Percentiles rank a stretch among this genome's conserved stretches.
Conservation (phyloP, 2,329 filamentous ascomycete genomes). For the Sphaceloma murrayae region DNA sequence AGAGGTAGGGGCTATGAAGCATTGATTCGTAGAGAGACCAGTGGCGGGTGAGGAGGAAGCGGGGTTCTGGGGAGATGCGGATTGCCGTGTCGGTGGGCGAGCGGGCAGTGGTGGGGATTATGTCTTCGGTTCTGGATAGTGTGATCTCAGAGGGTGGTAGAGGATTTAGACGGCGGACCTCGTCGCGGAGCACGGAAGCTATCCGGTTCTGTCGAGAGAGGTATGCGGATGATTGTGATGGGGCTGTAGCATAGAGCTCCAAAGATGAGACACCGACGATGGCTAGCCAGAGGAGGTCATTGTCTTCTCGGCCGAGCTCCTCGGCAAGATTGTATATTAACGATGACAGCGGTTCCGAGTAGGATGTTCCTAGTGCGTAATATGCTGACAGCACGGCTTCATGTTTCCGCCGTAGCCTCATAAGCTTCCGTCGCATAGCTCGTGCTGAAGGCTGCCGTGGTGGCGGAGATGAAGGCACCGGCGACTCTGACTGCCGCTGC, state of each 20-base stretch:
- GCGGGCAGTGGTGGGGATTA: slow-evolving; percentile 79
- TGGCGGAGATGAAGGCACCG: slow-evolving; percentile 44
- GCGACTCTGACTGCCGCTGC: slow-evolving; percentile 32
- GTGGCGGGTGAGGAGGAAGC: slow-evolving; percentile 83
- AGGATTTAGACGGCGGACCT: slow-evolving; percentile 87
- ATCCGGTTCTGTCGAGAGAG: slow-evolving; percentile 63
- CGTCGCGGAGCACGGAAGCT: slow-evolving; percentile 77
- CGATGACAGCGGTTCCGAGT: slow-evolving; percentile 88
- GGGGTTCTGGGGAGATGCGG: slow-evolving; percentile 82
- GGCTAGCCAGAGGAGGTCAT: slow-evolving; percentile 87
- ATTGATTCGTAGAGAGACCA: slow-evolving; percentile 99
- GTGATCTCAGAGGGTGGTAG: slow-evolving; percentile 47
- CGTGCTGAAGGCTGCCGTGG: slow-evolving; percentile 58
- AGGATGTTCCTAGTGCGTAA: slow-evolving; percentile 78
- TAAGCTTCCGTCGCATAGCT: slow-evolving; percentile 60
- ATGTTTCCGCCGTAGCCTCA: slow-evolving; percentile 67
- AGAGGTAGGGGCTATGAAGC: slow-evolving; percentile 92
- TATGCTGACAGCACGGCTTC: slow-evolving; percentile 69
- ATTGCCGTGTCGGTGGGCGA: slow-evolving; percentile 90
- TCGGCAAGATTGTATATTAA: slow-evolving; percentile 91
- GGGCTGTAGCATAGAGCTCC: slow-evolving; percentile 80
- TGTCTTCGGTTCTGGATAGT: slow-evolving; percentile 57
- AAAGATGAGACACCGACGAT: slow-evolving; percentile 94
- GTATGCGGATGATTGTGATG: slow-evolving; percentile 50
- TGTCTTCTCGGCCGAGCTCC: slow-evolving; percentile 91